Percentiles rank a stretch among this genome's conserved stretches.
Conservation (phyloP, 2,329 filamentous ascomycete genomes). For the Penicillium brasilianum region DNA sequence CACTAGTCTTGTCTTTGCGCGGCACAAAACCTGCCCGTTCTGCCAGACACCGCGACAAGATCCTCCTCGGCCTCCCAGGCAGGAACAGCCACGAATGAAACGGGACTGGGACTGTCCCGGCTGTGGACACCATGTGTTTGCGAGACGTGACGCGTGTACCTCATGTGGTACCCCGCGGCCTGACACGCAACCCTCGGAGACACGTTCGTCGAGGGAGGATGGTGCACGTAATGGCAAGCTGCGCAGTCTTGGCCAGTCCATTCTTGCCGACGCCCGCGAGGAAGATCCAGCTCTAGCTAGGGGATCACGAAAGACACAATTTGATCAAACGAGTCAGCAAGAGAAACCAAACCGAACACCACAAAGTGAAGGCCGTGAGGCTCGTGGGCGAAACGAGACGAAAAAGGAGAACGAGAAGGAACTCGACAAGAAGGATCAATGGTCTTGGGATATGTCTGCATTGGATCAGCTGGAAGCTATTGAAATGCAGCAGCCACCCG, state of each 20-base stretch:
- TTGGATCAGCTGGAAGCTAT: conserved; percentile 29
- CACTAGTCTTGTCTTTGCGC: conserved; percentile 15
- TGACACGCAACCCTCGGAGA: conserved; percentile 7
- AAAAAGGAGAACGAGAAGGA: conserved; percentile 8
- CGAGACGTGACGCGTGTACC: conserved; percentile 32
- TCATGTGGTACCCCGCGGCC: conserved; percentile 36
- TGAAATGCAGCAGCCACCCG: conserved; percentile 16
- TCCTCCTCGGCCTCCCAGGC: neutral
- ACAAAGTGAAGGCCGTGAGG: neutral
- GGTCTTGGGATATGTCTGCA: conserved; percentile 40
- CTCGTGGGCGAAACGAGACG: neutral
- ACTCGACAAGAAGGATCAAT: conserved; percentile 25
- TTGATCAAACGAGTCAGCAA: neutral
- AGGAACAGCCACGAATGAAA: conserved; percentile 6
- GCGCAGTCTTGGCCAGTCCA: conserved; percentile 26
- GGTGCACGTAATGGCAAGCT: conserved; percentile 26
- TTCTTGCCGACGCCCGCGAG: conserved; percentile 26
- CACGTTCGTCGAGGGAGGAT: neutral
- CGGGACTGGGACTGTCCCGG: conserved; percentile 38
- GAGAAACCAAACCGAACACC: neutral
- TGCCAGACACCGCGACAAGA: conserved; percentile 21
- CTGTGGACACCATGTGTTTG: conserved; percentile 30
- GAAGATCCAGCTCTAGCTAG: conserved; percentile 1
- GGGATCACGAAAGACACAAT: neutral
- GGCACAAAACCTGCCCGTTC: conserved; percentile 21